Conservation (phyloP, 306 rosid species). For the Canavalia ensiformis region DNA sequence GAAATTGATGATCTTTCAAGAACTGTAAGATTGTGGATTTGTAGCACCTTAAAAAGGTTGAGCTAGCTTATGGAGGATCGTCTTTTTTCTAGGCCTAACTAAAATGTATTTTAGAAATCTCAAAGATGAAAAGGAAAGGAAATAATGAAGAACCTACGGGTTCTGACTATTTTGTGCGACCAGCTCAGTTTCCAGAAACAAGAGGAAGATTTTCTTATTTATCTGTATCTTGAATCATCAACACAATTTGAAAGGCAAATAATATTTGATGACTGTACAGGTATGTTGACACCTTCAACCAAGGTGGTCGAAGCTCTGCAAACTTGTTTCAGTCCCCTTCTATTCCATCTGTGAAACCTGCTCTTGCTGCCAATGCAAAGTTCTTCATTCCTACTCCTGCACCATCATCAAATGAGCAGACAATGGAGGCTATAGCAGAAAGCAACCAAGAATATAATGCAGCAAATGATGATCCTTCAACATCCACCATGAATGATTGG, state of each 20-base stretch:
- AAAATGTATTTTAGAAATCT: constrained; percentile 18
- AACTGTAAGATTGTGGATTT: not conserved
- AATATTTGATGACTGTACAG: constrained; percentile 59
- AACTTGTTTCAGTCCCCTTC: constrained; percentile 82
- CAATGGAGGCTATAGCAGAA: constrained; percentile 73
- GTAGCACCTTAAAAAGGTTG: constrained; percentile 1
- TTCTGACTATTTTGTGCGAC: constrained; percentile 9
- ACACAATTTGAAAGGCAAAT: constrained; percentile 33
- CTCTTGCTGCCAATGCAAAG: constrained; percentile 71
- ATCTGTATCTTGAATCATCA: not conserved
- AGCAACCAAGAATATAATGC: constrained; percentile 64
- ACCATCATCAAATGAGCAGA: constrained; percentile 58
- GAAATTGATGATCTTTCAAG: constrained; percentile 8
- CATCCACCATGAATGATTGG: constrained; percentile 59
- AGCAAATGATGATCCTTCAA: constrained; percentile 55
- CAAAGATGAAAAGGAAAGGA: not conserved
- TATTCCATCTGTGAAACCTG: constrained; percentile 70
- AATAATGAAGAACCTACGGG: constrained; percentile 4
- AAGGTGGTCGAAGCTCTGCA: constrained; percentile 72
- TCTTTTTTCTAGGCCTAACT: constrained; percentile 16
- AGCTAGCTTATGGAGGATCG: constrained; percentile 1
- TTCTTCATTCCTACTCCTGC: constrained; percentile 79
- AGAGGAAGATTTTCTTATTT: constrained; percentile 16
- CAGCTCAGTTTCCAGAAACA: constrained; percentile 24
- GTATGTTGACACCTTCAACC: constrained; percentile 96